phyloP scores from a whole-genome alignment of 352 stramenopile genomes.

The Halophytophthora batemanensis region DNA sequence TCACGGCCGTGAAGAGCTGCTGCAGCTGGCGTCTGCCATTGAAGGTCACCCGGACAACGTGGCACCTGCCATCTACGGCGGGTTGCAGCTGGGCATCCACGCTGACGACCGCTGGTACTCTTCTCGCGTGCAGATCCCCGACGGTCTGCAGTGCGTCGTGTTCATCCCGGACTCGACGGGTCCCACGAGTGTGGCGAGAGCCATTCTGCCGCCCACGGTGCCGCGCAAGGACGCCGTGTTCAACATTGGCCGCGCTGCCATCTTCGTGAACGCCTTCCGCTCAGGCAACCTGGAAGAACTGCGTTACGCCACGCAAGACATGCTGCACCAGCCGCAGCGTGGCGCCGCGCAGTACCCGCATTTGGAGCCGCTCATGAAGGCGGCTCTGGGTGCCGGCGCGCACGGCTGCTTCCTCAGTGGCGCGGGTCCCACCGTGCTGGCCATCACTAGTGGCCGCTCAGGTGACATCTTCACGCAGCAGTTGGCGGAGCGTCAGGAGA shows the following conservation, averaged over 20 bases:
- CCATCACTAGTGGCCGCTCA: slow-evolving; percentile 95
- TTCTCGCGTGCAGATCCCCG: slow-evolving; percentile 94
- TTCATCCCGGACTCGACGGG: slow-evolving; percentile 98
- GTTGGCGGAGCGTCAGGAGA: slow-evolving; percentile 81
- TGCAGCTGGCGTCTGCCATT: slow-evolving; percentile 97
- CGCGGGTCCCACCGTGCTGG: slow-evolving; percentile 97
- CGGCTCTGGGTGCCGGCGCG: slow-evolving; percentile 91
- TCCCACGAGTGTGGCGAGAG: slow-evolving; percentile 91
- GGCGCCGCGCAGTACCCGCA: slow-evolving; percentile 95
- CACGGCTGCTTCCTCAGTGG: slow-evolving; percentile 96
- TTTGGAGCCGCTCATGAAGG: slow-evolving; percentile 96
- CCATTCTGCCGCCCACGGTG: slow-evolving; percentile 89
- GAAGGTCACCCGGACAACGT: slow-evolving; percentile 99
- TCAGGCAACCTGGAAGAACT: slow-evolving; percentile 97
- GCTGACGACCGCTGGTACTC: slow-evolving; percentile 97
- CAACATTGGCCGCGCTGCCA: slow-evolving; percentile 95
- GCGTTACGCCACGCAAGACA: slow-evolving; percentile 93
- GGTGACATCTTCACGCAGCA: slow-evolving; percentile 99
- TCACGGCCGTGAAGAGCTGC: slow-evolving; percentile 90
- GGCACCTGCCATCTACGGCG: slow-evolving; percentile 98
- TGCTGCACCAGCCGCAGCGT: slow-evolving; percentile 96
- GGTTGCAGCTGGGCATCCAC: slow-evolving; percentile 94
- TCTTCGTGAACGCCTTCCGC: slow-evolving; percentile 96
- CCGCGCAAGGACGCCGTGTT: slow-evolving; percentile 95
- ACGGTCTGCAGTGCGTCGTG: slow-evolving; percentile 97